A percentile compares a stretch with the other conserved stretches of the same genome.
These are phyloP conservation scores for Rhizopus sp. DNA, from an alignment of 371 early-diverging fungal species.

Conservation along the genomic window DNA sequence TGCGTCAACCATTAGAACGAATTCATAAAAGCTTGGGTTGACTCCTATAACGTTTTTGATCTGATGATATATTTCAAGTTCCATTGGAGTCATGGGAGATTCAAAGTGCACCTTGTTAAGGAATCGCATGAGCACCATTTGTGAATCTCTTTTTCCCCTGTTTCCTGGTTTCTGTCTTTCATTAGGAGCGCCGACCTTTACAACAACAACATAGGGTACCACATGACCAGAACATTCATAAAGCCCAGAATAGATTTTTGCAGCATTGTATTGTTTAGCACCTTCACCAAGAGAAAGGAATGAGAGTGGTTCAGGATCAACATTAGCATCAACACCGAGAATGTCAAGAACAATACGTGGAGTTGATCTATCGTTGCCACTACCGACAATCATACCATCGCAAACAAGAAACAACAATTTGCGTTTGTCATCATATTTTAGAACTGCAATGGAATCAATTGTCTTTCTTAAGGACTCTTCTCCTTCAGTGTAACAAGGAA, in stretches of 20 bases:
- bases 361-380: conserved; percentile 94
- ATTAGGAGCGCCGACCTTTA: conserved; percentile 80
- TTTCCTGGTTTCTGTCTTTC: conserved; percentile 85
- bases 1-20: conserved; percentile 92
- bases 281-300: conserved; percentile 91
- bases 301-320: conserved; percentile 81
- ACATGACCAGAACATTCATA: conserved; percentile 84
- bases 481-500: conserved; percentile 98
- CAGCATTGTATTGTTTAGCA: conserved; percentile 85
- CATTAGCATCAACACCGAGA: conserved; percentile 79
- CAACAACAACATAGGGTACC: conserved; percentile 90
- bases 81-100: conserved; percentile 80
- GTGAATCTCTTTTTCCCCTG: conserved; percentile 98
- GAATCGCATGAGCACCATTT: conserved; percentile 96
- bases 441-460: conserved; percentile 85
- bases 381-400: conserved; percentile 89
- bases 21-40: conserved; percentile 82
- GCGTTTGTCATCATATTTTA: conserved; percentile 89
- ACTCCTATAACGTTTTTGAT: conserved; percentile 90
- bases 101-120: conserved; percentile 92
- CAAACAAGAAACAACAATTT: conserved; percentile 89
- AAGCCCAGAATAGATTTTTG: conserved; percentile 94
- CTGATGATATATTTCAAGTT: conserved; percentile 89
- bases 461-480: conserved; percentile 92
- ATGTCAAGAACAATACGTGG: conserved; percentile 94